Conservation (phyloP, 1,284 basidiomycete species). For the Ustilago crameri region DNA sequence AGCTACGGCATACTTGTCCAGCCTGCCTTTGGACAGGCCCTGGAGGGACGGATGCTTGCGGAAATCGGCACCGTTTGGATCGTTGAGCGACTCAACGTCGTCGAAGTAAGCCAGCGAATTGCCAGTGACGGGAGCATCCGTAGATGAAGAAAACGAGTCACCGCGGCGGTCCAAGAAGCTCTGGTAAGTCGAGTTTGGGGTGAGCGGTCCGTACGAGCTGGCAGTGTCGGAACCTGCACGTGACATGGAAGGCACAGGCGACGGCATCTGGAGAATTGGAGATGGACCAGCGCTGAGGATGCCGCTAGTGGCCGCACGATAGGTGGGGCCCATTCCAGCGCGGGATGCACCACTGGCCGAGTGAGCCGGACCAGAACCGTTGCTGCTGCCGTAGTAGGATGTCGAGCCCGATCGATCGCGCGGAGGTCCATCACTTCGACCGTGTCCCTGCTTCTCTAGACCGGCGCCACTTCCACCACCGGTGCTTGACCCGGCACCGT, state of each 20-base stretch:
- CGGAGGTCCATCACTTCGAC: constrained; percentile 30
- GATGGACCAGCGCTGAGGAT: constrained; percentile 16
- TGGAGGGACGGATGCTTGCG: constrained; percentile 15
- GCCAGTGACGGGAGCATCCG: constrained; percentile 10
- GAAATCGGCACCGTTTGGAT: constrained; percentile 5
- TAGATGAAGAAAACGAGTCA: constrained; percentile 37
- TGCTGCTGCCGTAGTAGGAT: constrained; percentile 23
- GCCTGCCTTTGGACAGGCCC: constrained; percentile 15
- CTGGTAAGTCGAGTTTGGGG: constrained; percentile 43
- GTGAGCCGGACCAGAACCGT: constrained; percentile 16
- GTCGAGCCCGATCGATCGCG: constrained; percentile 34
- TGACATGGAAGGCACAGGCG: constrained; percentile 42
- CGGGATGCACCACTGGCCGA: constrained; percentile 13
- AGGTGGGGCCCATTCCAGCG: constrained; percentile 12
- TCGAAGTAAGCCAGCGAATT: constrained; percentile 23
- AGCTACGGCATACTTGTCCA: constrained; percentile 17
- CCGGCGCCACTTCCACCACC: constrained; percentile 30
- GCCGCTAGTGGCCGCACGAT: constrained; percentile 17
- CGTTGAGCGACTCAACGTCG: constrained; percentile 29
- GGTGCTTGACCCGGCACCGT: constrained; percentile 23
- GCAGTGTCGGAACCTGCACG: constrained; percentile 43
- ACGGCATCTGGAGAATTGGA: constrained; percentile 37
- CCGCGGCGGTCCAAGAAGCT: constrained; percentile 44
- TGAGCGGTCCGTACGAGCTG: constrained; percentile 44
- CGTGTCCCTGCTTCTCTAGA: constrained; percentile 28